Base-by-base conservation (phyloP, 2,329 filamentous ascomycete species). In the Tolypocladium paradoxum region DNA sequence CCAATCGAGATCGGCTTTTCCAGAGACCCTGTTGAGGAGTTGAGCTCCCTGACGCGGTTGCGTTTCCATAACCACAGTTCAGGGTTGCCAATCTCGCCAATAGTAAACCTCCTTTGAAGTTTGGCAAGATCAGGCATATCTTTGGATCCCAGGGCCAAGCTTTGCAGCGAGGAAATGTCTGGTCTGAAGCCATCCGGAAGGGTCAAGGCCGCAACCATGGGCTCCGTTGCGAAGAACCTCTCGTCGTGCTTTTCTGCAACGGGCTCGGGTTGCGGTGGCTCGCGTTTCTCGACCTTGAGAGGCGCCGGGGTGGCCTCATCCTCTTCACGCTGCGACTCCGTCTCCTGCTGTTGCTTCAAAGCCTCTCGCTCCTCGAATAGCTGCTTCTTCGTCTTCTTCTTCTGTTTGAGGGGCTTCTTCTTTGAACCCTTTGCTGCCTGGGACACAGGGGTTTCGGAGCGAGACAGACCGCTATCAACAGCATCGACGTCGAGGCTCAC, bases 311-410 rank as follows among this genome's bases (percentile, higher is more conserved):
- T 65, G 59, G 76, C 76, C 53, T 76, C 73, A 45, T 76, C 74
- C 40, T 59, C 53, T 2, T 54, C 62, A n/a, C 52, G 58, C 33
- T 57, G 63, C 66, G 74, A 51, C 64, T 73, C 60, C 70, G 59
- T 72, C 56, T 78, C 75, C 54, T 81, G 76, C 54, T 79, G 74
- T 55, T 75, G 73, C 58, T 82, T 82, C 52, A 82, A 69, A 12
- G 79, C 79, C 61, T 85, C 79, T 22, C 78, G 76, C 64, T 89
- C 84, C 63, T 87, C 83, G 47, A 86, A 79, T 3, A 88, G 66
- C 63, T 90, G 84, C 67, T 88, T 90, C 75, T 90, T 91, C 0
- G 85, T 81, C 68, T 88, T 90, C 73, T 81, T 89, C 73, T 88
- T 88, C 4, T 77, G 59, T 64, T 85, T 86, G 46, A 71, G 33